phyloP scores from a whole-genome alignment of 257 asterid genomes.

The Nemophila menziesii region DNA sequence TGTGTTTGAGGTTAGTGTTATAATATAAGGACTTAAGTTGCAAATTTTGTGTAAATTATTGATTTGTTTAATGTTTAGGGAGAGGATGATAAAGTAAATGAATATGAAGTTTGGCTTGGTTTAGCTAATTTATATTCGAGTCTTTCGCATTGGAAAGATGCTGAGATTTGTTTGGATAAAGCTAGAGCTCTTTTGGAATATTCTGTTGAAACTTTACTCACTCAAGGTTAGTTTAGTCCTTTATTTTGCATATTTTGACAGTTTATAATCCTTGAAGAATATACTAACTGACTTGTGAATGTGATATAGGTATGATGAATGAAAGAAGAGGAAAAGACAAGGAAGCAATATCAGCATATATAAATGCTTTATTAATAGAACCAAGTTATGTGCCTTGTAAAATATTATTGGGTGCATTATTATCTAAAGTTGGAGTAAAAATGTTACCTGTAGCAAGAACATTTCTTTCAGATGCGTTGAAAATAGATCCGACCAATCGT shows the following conservation, averaged over 20 bases:
- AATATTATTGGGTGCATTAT: slow-evolving; percentile 47
- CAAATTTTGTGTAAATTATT: neutral
- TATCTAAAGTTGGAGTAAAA: slow-evolving; percentile 45
- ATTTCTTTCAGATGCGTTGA: slow-evolving; percentile 75
- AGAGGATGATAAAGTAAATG: slow-evolving; percentile 64
- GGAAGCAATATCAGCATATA: slow-evolving; percentile 55
- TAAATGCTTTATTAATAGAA: slow-evolving; percentile 66
- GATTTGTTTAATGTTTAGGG: slow-evolving; percentile 28
- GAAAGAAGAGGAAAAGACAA: slow-evolving; percentile 51
- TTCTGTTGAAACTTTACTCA: slow-evolving; percentile 76
- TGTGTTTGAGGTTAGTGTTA: slow-evolving; percentile 46
- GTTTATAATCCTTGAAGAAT: neutral
- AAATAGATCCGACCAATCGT: slow-evolving; percentile 72
- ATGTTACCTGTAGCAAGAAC: slow-evolving; percentile 83
- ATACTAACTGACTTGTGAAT: neutral
- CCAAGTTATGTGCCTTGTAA: slow-evolving; percentile 74
- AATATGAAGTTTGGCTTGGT: slow-evolving; percentile 95
- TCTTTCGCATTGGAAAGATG: slow-evolving; percentile 89
- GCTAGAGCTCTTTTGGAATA: slow-evolving; percentile 63
- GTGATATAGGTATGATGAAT: slow-evolving; percentile 50
- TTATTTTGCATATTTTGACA: no score
- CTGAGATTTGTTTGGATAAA: slow-evolving; percentile 78
- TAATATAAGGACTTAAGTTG: slow-evolving; percentile 2
- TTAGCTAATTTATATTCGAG: slow-evolving; percentile 78
- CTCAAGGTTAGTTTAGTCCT: slow-evolving; percentile 90